Conservation (phyloP, 768 basidiomycete species). For the Psilocybe sp. region DNA sequence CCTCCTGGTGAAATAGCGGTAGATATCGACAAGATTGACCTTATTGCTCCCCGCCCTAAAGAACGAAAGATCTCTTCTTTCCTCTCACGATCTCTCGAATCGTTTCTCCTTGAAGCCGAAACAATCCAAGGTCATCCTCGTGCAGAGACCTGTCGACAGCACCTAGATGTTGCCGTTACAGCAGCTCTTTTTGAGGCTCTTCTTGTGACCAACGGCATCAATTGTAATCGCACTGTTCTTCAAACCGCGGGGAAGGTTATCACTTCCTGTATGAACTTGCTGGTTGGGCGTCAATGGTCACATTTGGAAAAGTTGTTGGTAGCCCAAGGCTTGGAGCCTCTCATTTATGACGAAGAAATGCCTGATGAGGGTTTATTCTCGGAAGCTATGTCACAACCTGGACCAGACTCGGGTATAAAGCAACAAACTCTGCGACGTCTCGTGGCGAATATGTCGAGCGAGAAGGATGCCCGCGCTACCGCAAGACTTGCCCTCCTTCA, state of each 20-base stretch:
- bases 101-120: conserved; percentile 32
- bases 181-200: conserved; percentile 69
- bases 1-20: background rate
- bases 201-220: conserved; percentile 62
- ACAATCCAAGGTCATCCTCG: conserved; percentile 38
- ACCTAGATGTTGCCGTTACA: conserved; percentile 66
- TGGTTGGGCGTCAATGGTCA: conserved; percentile 51
- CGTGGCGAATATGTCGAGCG: conserved; percentile 21
- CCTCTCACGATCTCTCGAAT: conserved; percentile 60
- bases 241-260: conserved; percentile 58
- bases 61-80: conserved; percentile 64
- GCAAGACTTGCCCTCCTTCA: conserved; percentile 45
- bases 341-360: conserved; percentile 42
- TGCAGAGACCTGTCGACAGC: conserved; percentile 61
- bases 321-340: conserved; percentile 61
- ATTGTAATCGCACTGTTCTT: conserved; percentile 57
- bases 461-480: conserved; percentile 9
- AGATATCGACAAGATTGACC: conserved; percentile 4
- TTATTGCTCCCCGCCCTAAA: conserved; percentile 47
- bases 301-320: conserved; percentile 63
- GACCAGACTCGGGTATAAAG: conserved; percentile 59
- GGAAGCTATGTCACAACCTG: conserved; percentile 46
- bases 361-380: conserved; percentile 26
- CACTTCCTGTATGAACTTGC: conserved; percentile 29
- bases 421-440: conserved; percentile 41